Evolutionary conservation across 1,284 basidiomycete genomes (phyloP).

Genomic region (Ustilago nuda): DNA sequence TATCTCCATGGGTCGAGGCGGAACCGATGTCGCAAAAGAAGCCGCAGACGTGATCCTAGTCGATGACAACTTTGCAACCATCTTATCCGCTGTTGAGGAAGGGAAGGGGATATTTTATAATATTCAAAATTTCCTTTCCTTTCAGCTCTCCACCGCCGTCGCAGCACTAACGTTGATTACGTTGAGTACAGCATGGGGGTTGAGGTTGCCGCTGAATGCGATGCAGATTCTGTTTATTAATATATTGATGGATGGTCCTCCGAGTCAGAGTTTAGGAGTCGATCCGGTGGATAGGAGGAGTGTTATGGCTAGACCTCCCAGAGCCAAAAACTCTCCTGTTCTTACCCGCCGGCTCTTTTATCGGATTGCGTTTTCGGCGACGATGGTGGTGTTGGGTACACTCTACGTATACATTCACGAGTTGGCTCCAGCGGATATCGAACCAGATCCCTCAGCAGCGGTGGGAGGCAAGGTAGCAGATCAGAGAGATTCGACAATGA

Average conservation of each 20-base stretch:
- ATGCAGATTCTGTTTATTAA: constrained; percentile 99
- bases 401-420: constrained; percentile 81
- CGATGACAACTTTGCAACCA: constrained; percentile 96
- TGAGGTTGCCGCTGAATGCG: constrained; percentile 92
- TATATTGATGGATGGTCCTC: constrained; percentile 98
- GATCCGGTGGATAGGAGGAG: constrained; percentile 92
- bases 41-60: constrained; percentile 96
- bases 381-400: constrained; percentile 88
- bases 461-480: constrained; percentile 24
- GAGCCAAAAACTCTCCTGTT: constrained; percentile 88
- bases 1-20: constrained; percentile 94
- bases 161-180: constrained; percentile 95
- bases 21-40: constrained; percentile 98
- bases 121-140: constrained; percentile 96
- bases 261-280: constrained; percentile 93
- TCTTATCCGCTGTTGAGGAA: constrained; percentile 93
- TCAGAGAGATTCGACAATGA: constrained; percentile 70
- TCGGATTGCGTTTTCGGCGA: constrained; percentile 88
- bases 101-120: constrained; percentile 98
- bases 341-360: constrained; percentile 80
- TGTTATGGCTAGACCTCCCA: constrained; percentile 82
- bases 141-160: constrained; percentile 95
- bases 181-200: constrained; percentile 85
- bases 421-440: constrained; percentile 72
- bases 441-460: neutral